Base-by-base conservation (phyloP, 192 early-diverging fungal genomes). In the Linnemannia schmuckeri region DNA sequence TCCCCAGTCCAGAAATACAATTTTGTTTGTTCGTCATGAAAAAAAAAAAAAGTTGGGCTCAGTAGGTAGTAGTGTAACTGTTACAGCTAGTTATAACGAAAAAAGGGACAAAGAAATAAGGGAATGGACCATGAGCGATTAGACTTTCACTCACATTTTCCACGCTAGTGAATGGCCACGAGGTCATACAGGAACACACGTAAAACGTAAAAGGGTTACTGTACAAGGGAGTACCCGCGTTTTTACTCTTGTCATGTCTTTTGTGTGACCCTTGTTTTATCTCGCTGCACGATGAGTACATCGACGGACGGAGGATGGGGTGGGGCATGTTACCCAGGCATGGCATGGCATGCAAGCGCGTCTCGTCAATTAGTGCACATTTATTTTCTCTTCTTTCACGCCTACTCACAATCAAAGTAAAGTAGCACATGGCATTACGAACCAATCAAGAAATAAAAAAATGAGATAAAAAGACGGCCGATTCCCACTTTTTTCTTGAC, bases 381-480 rank as follows among this genome's bases (percentile, higher is more conserved):
- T 12, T 46, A 46, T 46, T 10, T 46, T 46, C 44, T 15, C 5
- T 49, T 49, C 47, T 49, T 49, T 49, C 47, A 54, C 52, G 52
- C 52, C 1, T 0, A 54, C 52, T 54, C 52, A 4, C 52, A 57
- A 57, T 57, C 6, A n/a, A 27, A 12, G 57, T 8, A 63, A 33
- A 3, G 13, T 12, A 52, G 12, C 61, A 66, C 61, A 66, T 66
- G n/a, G 42, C 38, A 46, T 40, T 42, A 30, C n/a, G 42, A 77
- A 24, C 37, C 15, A 76, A 22, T 33, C 33, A 76, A 61, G 49
- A 63, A 37, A 76, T 18, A 22, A 54, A 76, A 72, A 72, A 42
- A 24, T 30, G 44, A 74, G 30, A 74, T 46, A 77, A 77, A 77
- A 77, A 69, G 37, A 46, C 22, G 37, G 15, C 47, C 47, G 17